Conservation (phyloP, 371 early-diverging fungal species). For the Lichtheimia ornata region DNA sequence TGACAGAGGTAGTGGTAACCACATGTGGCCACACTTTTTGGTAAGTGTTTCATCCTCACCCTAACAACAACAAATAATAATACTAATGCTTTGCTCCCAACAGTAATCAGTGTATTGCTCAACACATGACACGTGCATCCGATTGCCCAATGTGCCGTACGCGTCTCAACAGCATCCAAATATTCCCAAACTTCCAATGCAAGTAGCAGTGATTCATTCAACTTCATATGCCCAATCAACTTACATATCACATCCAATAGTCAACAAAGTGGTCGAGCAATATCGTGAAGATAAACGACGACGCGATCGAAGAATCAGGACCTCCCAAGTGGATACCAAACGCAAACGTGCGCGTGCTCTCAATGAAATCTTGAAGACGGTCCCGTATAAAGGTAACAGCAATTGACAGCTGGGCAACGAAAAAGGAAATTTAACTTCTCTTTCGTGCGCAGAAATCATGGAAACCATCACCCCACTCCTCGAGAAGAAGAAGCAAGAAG, state of each 20-base stretch:
- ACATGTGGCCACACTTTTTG: constrained; percentile 91
- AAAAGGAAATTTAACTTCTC: neutral
- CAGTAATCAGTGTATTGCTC: constrained; percentile 73
- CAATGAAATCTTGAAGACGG: constrained; percentile 1
- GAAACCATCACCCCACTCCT: constrained; percentile 53
- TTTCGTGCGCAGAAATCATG: constrained; percentile 46
- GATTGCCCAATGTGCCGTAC: constrained; percentile 78
- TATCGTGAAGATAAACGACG: constrained; percentile 7
- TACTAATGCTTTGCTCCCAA: neutral
- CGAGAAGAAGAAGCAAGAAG: constrained; percentile 58
- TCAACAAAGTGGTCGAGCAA: constrained; percentile 8
- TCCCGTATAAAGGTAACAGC: constrained; percentile 14
- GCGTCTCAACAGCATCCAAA: constrained; percentile 56
- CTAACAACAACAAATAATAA: neutral
- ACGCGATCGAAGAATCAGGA: neutral
- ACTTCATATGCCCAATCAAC: neutral
- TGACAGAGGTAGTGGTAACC: constrained; percentile 76
- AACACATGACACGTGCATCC: constrained; percentile 58
- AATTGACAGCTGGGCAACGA: neutral
- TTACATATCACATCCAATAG: neutral
- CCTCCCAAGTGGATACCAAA: constrained; percentile 1
- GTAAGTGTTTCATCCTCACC: constrained; percentile 37
- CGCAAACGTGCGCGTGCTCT: neutral
- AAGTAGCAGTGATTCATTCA: constrained; percentile 21
- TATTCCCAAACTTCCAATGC: constrained; percentile 84